Conservation (phyloP, 208 protist genomes). For the Vickermania ingenoplastis region DNA sequence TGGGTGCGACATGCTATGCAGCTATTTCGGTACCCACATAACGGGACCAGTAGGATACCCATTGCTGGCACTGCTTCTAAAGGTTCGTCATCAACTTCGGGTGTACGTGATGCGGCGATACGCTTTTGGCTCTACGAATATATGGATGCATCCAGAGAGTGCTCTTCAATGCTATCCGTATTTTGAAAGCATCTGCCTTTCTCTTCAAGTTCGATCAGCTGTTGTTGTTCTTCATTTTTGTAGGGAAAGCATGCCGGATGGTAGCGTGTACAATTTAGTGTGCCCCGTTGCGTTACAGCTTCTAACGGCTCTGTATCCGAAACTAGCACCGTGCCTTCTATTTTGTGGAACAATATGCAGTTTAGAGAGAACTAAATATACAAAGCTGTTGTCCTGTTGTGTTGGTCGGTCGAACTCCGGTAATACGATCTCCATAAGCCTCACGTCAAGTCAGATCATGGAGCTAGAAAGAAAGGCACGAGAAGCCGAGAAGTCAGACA, state of each 20-base stretch:
- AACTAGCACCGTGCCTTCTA: background rate
- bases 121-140: slow-evolving; percentile 1
- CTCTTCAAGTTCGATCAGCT: background rate
- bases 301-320: background rate
- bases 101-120: slow-evolving; percentile 9
- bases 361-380: background rate
- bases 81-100: slow-evolving; percentile 16
- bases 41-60: background rate
- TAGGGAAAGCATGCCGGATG: background rate
- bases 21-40: slow-evolving; percentile 6
- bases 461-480: too few species aligned
- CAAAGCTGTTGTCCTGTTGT: background rate
- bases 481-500: too few species aligned
- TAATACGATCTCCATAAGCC: background rate
- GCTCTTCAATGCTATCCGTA: background rate
- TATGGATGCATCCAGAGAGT: slow-evolving; percentile 10
- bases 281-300: background rate
- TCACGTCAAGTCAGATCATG: background rate
- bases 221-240: background rate
- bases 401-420: background rate
- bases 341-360: background rate
- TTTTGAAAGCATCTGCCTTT: background rate
- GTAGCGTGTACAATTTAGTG: too few species aligned
- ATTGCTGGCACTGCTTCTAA: slow-evolving; percentile 5
- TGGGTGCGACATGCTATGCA: slow-evolving; percentile 24